Percentiles rank a stretch among this genome's conserved stretches.
Evolutionary conservation across 805 yeast species (phyloP).

Genomic region (Lipomyces lipofer): DNA sequence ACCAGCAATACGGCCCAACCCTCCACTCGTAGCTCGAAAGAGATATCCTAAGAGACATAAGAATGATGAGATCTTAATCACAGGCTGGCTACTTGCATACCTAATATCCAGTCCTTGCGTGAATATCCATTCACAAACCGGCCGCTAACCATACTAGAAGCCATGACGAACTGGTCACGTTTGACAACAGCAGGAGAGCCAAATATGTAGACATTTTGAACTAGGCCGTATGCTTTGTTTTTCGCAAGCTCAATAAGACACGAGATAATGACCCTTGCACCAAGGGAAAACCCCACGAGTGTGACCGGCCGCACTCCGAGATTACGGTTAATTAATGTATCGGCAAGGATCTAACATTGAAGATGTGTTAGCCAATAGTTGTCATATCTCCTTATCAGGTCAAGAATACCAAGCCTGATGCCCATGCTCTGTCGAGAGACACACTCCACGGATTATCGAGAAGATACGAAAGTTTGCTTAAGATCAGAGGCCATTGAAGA

Average conservation of each 20-base stretch:
- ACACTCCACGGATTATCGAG: slow-evolving; percentile 98
- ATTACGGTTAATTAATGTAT: slow-evolving; percentile 81
- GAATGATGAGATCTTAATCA: not conserved
- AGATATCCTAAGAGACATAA: slow-evolving; percentile 62
- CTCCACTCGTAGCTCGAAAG: slow-evolving; percentile 95
- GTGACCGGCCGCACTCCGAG: slow-evolving; percentile 92
- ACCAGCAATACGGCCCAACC: slow-evolving; percentile 88
- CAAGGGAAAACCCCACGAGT: slow-evolving; percentile 87
- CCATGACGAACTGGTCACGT: slow-evolving; percentile 71
- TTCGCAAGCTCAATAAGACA: slow-evolving; percentile 84
- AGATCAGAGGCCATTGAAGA: slow-evolving; percentile 85
- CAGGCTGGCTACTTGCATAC: not conserved
- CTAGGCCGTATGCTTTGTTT: slow-evolving; percentile 80
- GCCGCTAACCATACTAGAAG: slow-evolving; percentile 86
- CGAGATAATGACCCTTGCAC: slow-evolving; percentile 88
- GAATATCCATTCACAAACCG: slow-evolving; percentile 88
- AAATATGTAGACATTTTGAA: slow-evolving; percentile 83
- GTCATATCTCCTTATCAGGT: no score
- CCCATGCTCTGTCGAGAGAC: slow-evolving; percentile 95
- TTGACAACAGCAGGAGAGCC: slow-evolving; percentile 87
- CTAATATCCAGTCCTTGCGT: slow-evolving; percentile 89
- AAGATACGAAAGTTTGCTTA: slow-evolving; percentile 83
- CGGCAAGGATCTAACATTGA: slow-evolving; percentile 66
- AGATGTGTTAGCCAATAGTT: not conserved
- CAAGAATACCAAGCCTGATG: slow-evolving; percentile 60